Base-by-base conservation (phyloP, 345 rosid genomes). In the Boechera retrofracta region DNA sequence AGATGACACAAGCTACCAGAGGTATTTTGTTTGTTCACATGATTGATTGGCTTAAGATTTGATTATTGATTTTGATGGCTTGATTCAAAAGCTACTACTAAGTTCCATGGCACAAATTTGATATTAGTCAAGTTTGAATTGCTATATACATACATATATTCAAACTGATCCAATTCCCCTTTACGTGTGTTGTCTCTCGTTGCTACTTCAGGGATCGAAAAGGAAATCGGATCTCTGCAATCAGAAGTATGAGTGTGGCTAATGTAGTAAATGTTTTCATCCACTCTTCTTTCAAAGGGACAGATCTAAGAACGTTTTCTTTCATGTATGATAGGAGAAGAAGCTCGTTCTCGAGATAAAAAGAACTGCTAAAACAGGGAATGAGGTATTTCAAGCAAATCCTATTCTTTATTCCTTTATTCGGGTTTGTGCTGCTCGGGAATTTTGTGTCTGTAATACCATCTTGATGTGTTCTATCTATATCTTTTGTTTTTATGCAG, bases 311-410 rank as follows among this genome's bases (percentile, higher is more conserved):
- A 63, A 80, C 71, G n/a, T 9, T 26, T 36, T 42, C 72, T 72
- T 21, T 72, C 77, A 21, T 73, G 35, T 73, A 56, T 26, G 33
- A 55, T 86, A 94, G 98, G 98, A 94, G 84, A 94, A 94, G 82
- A 92, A 87, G 85, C 97, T 94, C 26, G 90, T 94, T 70, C 91
- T 90, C 7, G 98, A 94, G 86, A 94, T 94, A 1, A 94, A 94
- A 84, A 89, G 84, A 82, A 92, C 92, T 10, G 98, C 98, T 51
- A 90, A 92, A 86, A 85, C 89, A 4, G 98, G 98, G 42, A 94
- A 94, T 80, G 98, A 94, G 91, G 98, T 91, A 80, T 9, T 15
- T 72, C 52, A 42, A 56, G 28, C 62, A 28, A 21, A 0, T 51
- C 33, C 4, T 69, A 26, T 10, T 24, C 5, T 1, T 1, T 35